Percentiles rank a stretch among this genome's conserved stretches.
phyloP scores from a whole-genome alignment of 1,284 basidiomycete genomes.

The Pterulicium gracile region DNA sequence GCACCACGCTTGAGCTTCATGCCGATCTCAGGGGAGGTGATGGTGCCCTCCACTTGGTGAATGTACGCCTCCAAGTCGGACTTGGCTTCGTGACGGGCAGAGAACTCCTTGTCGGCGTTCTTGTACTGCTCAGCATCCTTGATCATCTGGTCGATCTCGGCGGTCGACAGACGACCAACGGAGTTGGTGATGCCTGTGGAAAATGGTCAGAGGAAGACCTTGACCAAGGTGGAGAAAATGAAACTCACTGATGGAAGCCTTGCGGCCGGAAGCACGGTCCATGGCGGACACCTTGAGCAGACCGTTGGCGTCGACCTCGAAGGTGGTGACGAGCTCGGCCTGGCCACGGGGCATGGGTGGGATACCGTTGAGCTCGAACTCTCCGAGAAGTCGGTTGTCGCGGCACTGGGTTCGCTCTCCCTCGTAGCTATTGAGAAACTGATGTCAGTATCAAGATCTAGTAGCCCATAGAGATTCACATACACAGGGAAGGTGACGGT shows the following conservation, averaged over 20 bases:
- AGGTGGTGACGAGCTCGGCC: constrained; percentile 92
- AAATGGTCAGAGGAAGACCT: constrained; percentile 8
- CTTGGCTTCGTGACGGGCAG: constrained; percentile 92
- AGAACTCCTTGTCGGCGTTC: constrained; percentile 94
- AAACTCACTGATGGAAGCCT: constrained; percentile 84
- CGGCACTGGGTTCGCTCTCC: constrained; percentile 96
- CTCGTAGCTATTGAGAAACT: constrained; percentile 57
- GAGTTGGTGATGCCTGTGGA: constrained; percentile 80
- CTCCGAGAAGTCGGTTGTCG: constrained; percentile 93
- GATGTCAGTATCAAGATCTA: constrained; percentile 4
- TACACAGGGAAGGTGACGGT: constrained; percentile 95
- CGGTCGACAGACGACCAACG: constrained; percentile 87
- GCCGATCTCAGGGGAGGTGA: constrained; percentile 88
- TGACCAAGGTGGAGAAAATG: constrained; percentile 1
- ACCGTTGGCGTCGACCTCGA: constrained; percentile 97
- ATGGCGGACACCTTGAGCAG: constrained; percentile 90
- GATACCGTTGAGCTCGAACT: constrained; percentile 96
- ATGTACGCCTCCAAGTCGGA: constrained; percentile 94
- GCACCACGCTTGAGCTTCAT: constrained; percentile 97
- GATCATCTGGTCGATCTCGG: constrained; percentile 98
- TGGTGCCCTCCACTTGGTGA: constrained; percentile 88
- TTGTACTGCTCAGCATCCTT: constrained; percentile 96
- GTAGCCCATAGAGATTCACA: too few species aligned
- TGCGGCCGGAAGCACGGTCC: constrained; percentile 92
- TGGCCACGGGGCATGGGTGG: constrained; percentile 95